Evolutionary conservation across 2,329 filamentous ascomycete genomes (phyloP), one percentile per base, ranked within the genome.

Genomic region (Pyrenochaeta sp.): DNA sequence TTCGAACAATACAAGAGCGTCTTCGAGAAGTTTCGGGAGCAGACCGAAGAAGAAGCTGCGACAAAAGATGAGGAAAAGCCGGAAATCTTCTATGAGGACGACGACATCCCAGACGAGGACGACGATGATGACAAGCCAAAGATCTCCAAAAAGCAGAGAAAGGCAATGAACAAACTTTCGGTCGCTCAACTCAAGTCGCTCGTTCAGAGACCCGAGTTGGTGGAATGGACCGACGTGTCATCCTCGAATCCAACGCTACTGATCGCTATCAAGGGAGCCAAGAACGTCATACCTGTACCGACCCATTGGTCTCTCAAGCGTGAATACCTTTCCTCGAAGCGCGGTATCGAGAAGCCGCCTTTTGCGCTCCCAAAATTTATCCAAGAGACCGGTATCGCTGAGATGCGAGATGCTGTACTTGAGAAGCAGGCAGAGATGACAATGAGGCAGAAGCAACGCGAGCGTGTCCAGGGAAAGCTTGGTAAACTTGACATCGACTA

Each of bases 401-500:
- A 98, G 81, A 99, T 99, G 95, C 90, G 95, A 66, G 95, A 98
- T 75, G 94, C 95, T 2, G 93, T 96, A 0, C 81, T 98, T 45
- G 95, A 98, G 78, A 98, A 99, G 78, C 93, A 98, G 77, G 93
- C 93, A 50, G 90, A 96, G 72, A 91, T 95, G 68, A 90, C 88
- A 0, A 82, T 99, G 68, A 97, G 97, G 80, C 93, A 97, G 77
- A 97, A 96, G 78, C 93, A 97, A 80, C 88, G 95, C 48, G 95
- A 97, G 78, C 86, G 95, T 45, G 95, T 99, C 12, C 90, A 93
- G 62, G 93, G 93, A 28, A 98, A 98, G 80, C 95, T 97, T 86
- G 95, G 95, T 61, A 96, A 95, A 78, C 84, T 99, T 50, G 95
- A 99, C 77, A 98, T 99, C 67, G 95, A 99, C 78, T 99, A 99